Percentiles rank a stretch among this genome's conserved stretches.
Evolutionary conservation across 2,329 filamentous ascomycete genomes (phyloP).

Genomic region (Lizonia empirigonia): DNA sequence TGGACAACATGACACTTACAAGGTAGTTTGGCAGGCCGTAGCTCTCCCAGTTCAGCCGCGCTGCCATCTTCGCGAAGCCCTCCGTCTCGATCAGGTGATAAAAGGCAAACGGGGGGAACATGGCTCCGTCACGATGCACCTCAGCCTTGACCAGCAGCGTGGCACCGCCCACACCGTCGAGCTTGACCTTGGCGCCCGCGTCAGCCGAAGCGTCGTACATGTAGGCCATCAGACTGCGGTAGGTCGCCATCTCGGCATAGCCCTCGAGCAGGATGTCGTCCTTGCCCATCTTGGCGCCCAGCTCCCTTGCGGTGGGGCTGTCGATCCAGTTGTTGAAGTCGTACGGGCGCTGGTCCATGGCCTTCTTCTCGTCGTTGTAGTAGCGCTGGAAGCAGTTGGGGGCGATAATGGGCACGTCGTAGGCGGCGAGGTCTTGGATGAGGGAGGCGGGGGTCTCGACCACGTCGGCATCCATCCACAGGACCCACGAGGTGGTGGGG

Average conservation of each 20-base stretch:
- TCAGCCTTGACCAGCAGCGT: constrained; percentile 94
- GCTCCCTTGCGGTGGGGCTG: constrained; percentile 74
- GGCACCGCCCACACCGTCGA: constrained; percentile 94
- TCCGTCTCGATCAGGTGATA: constrained; percentile 98
- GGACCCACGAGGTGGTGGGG: constrained; percentile 89
- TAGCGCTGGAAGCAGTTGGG: constrained; percentile 95
- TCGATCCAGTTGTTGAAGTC: constrained; percentile 99
- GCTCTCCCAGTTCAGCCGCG: constrained; percentile 80
- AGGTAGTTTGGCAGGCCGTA: constrained; percentile 96
- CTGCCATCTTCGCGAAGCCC: constrained; percentile 97
- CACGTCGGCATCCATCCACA: constrained; percentile 94
- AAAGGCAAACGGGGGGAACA: constrained; percentile 97
- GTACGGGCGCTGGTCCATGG: constrained; percentile 79
- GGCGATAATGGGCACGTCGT: constrained; percentile 89
- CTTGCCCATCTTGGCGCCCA: constrained; percentile 79
- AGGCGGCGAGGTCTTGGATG: constrained; percentile 87
- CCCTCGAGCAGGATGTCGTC: constrained; percentile 95
- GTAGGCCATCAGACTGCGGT: constrained; percentile 88
- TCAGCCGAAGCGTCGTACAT: constrained; percentile 64
- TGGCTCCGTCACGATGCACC: constrained; percentile 94
- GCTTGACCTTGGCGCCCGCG: constrained; percentile 66
- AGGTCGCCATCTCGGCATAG: constrained; percentile 91
- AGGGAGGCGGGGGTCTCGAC: constrained; percentile 82
- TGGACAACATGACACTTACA: constrained; percentile 60
- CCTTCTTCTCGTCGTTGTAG: constrained; percentile 69